A percentile compares a stretch with the other conserved stretches of the same genome.
These are phyloP conservation scores for Yarrowia sp. DNA, from an alignment of 805 yeast species.

Conservation along the genomic window DNA sequence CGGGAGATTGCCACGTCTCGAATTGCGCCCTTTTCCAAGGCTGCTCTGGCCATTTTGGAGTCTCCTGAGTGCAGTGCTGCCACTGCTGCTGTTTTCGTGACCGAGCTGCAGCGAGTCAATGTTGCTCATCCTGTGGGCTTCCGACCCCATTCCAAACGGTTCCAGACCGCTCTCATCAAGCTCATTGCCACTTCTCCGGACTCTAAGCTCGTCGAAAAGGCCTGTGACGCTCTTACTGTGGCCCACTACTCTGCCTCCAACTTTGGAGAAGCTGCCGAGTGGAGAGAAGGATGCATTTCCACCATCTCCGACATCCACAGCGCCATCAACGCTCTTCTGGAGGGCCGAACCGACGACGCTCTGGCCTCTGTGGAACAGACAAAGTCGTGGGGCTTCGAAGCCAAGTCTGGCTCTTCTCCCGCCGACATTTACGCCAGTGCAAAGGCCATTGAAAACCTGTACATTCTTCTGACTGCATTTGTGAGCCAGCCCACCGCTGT, in stretches of 20 bases:
- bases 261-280: constrained; percentile 47
- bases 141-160: constrained; percentile 69
- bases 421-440: background rate
- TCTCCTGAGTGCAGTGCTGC: constrained; percentile 42
- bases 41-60: constrained; percentile 48
- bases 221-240: constrained; percentile 52
- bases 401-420: constrained; percentile 7
- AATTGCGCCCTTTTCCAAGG: constrained; percentile 55
- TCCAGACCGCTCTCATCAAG: constrained; percentile 45
- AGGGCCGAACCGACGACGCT: constrained; percentile 25
- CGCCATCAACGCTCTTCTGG: constrained; percentile 25
- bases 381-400: constrained; percentile 1
- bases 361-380: background rate
- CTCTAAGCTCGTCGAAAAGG: constrained; percentile 40
- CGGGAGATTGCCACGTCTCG: constrained; percentile 82
- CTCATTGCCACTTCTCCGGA: constrained; percentile 39
- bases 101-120: constrained; percentile 43
- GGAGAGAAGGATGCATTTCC: constrained; percentile 48
- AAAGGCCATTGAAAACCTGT: constrained; percentile 21
- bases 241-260: constrained; percentile 56
- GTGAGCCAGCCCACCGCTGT: constrained; percentile 52
- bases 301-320: constrained; percentile 34
- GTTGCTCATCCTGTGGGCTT: constrained; percentile 70
- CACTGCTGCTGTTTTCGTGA: constrained; percentile 40
- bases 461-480: constrained; percentile 44